Percentiles rank a stretch among this genome's conserved stretches.
Conservation (phyloP, 805 yeast genomes). For the Babjeviella inositovora region DNA sequence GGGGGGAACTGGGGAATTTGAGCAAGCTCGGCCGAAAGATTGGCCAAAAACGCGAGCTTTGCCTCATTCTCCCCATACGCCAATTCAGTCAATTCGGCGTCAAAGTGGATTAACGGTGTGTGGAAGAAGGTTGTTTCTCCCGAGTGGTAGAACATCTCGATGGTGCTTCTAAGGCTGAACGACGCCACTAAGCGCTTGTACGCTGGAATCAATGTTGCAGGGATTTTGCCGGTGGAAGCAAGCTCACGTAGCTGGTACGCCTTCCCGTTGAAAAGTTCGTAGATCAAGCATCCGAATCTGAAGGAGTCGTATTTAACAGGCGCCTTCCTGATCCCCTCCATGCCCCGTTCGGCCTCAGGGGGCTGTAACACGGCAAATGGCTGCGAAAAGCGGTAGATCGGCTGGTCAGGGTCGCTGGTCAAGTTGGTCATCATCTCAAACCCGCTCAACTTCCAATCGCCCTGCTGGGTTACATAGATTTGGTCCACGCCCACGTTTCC, state of each 20-base stretch:
- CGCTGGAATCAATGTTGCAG: constrained; percentile 15
- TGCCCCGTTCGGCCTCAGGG: constrained; percentile 30
- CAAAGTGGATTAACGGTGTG: constrained; percentile 33
- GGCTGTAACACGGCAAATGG: constrained; percentile 20
- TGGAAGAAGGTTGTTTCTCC: constrained; percentile 15
- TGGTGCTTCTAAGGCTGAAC: constrained; percentile 9
- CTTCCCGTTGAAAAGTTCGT: constrained; percentile 20
- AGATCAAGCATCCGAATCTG: constrained; percentile 41
- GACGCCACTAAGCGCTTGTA: constrained; percentile 19
- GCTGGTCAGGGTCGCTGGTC: constrained; percentile 25
- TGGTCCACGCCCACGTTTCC: constrained; percentile 43
- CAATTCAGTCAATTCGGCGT: constrained; percentile 36
- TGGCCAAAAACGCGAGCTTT: constrained; percentile 26
- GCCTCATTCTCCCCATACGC: constrained; percentile 35
- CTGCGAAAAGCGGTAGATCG: constrained; percentile 10
- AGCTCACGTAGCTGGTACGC: constrained; percentile 1
- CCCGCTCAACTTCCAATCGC: constrained; percentile 80
- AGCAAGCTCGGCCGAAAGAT: constrained; percentile 14
- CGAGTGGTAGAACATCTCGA: constrained; percentile 14
- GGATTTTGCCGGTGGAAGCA: constrained; percentile 9
- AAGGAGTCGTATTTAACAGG: constrained; percentile 46
- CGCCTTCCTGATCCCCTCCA: constrained; percentile 9
- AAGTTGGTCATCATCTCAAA: constrained; percentile 49
- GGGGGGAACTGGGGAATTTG: constrained; percentile 30
- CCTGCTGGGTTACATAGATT: constrained; percentile 47